phyloP scores from a whole-genome alignment of 225 moss, liverwort and hornwort species.

The Neckera pumila region DNA sequence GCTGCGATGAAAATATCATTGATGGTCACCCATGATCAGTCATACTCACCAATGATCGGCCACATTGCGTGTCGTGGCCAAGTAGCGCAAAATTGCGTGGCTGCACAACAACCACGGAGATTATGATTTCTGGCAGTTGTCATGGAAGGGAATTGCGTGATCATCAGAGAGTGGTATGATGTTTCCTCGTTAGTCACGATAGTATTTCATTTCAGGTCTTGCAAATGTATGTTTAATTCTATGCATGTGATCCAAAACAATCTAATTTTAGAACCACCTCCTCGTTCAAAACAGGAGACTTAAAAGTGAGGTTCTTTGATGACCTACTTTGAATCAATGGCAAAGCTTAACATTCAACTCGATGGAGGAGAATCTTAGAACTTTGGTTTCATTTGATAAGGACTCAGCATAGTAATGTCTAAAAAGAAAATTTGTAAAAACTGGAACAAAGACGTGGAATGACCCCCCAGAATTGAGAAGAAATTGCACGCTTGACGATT shows the following conservation, averaged over 20 bases:
- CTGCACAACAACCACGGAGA: background rate
- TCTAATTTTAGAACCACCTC: background rate
- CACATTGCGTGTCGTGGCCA: conserved; percentile 30
- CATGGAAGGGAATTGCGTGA: background rate
- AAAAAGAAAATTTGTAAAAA: background rate
- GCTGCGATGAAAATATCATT: background rate
- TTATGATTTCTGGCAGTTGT: background rate
- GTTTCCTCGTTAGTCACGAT: too few species aligned
- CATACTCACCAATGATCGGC: conserved; percentile 27
- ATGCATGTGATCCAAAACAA: background rate
- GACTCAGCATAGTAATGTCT: background rate
- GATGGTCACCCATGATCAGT: background rate
- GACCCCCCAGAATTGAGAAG: background rate
- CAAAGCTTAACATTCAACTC: too few species aligned
- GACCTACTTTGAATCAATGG: background rate
- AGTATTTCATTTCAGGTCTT: background rate
- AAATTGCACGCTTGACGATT: background rate
- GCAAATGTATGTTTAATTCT: background rate
- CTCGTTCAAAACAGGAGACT: background rate
- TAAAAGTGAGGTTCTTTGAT: background rate
- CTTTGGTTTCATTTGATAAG: background rate
- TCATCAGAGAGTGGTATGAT: background rate
- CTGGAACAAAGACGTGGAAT: background rate
- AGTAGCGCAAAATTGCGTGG: conserved; percentile 33
- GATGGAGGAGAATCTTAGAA: background rate